phyloP scores from a whole-genome alignment of 169 alveolate genomes.

The Perkinsus chesapeaki region DNA sequence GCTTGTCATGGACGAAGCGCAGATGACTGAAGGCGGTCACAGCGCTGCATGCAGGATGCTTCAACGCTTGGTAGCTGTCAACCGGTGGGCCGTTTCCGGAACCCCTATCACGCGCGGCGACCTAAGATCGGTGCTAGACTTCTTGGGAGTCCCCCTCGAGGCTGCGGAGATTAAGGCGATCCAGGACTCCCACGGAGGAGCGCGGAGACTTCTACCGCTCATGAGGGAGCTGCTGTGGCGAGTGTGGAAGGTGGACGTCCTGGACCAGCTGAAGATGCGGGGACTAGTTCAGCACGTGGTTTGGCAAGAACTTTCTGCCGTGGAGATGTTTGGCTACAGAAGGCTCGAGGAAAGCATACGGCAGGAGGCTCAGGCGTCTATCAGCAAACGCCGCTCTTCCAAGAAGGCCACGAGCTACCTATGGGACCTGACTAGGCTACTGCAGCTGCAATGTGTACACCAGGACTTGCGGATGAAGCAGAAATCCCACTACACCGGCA shows the following conservation, averaged over 20 bases:
- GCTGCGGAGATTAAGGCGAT: not conserved
- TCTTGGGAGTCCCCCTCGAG: not conserved
- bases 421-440: not conserved
- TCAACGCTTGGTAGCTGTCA: not conserved
- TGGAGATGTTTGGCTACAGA: not conserved
- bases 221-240: not conserved
- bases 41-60: not conserved
- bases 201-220: not conserved
- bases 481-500: not conserved
- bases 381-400: not conserved
- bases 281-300: not conserved
- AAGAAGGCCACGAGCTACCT: not conserved
- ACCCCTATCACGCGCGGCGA: not conserved
- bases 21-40: not conserved
- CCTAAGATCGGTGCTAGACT: not conserved
- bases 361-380: not conserved
- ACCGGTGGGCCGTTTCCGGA: not conserved
- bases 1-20: not conserved
- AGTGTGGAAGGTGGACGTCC: not conserved
- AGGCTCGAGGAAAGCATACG: not conserved
- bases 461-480: not conserved
- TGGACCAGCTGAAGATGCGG: not conserved
- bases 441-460: not conserved
- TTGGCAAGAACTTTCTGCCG: not conserved
- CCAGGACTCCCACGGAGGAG: not conserved